A percentile compares a stretch with the other conserved stretches of the same genome.
phyloP scores from a whole-genome alignment of 2,329 filamentous ascomycete genomes.

The Tetracladium maxilliforme region DNA sequence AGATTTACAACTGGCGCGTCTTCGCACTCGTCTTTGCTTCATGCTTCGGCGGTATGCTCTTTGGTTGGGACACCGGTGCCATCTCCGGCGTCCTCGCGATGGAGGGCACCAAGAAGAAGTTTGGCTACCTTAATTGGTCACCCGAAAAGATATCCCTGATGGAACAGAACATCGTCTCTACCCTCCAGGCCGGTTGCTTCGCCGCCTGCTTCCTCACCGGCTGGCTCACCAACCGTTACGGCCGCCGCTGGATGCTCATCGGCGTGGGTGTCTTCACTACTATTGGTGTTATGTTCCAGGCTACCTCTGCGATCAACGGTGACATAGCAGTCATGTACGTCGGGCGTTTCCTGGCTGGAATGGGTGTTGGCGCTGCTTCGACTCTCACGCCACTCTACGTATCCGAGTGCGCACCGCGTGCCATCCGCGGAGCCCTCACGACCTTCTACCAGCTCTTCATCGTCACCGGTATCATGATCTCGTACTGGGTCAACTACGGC shows the following conservation, averaged over 20 bases:
- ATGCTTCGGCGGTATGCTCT: conserved; percentile 53
- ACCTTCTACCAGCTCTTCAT: conserved; percentile 34
- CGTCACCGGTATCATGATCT: conserved; percentile 20
- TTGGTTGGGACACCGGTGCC: conserved; percentile 59
- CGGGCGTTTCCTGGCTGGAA: conserved; percentile 38
- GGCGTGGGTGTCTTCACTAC: conserved; percentile 39
- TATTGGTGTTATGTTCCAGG: conserved; percentile 49
- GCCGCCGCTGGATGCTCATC: conserved; percentile 39
- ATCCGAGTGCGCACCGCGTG: conserved; percentile 32
- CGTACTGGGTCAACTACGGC: conserved; percentile 39
- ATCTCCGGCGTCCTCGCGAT: conserved; percentile 65
- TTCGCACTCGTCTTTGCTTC: conserved; percentile 46
- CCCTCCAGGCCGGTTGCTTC: conserved; percentile 55
- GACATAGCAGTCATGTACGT: conserved; percentile 49
- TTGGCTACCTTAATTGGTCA: conserved; percentile 15
- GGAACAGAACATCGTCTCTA: conserved; percentile 41
- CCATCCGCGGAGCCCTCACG: conserved; percentile 33
- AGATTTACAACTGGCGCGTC: conserved; percentile 58
- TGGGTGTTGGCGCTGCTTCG: conserved; percentile 34
- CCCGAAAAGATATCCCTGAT: conserved; percentile 30
- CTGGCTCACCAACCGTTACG: conserved; percentile 36
- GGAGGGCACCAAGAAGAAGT: conserved; percentile 37
- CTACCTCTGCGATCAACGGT: conserved; percentile 42
- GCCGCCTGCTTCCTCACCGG: conserved; percentile 25
- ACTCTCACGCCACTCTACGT: conserved; percentile 23